Evolutionary conservation across 2,329 filamentous ascomycete species (phyloP).

Genomic region (Monosporascus sp.): DNA sequence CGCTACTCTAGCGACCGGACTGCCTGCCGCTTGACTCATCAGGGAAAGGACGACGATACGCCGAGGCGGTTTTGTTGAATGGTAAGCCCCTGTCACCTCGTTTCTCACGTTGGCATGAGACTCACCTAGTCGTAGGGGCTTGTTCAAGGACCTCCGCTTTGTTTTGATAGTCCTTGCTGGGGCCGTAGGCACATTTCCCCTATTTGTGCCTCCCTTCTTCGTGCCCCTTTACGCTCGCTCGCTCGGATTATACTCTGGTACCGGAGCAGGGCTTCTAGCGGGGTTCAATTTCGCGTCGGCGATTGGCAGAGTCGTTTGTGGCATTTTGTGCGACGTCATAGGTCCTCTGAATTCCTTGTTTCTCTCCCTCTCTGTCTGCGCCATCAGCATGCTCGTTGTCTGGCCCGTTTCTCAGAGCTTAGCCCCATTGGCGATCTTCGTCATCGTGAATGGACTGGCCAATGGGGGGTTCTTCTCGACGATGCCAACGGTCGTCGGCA

Average conservation of each 20-base stretch:
- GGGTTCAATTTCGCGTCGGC: conserved; percentile 58
- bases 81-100: conserved; percentile 27
- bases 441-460: conserved; percentile 52
- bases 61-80: conserved; percentile 41
- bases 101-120: background rate
- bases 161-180: conserved; percentile 47
- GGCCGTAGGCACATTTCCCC: conserved; percentile 52
- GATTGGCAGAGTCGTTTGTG: conserved; percentile 49
- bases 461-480: conserved; percentile 61
- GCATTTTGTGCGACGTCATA: conserved; percentile 47
- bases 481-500: conserved; percentile 58
- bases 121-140: background rate
- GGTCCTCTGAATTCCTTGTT: conserved; percentile 53
- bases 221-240: conserved; percentile 53
- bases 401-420: conserved; percentile 55
- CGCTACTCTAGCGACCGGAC: conserved; percentile 45
- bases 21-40: conserved; percentile 51
- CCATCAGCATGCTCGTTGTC: conserved; percentile 53
- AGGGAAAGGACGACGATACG: conserved; percentile 39
- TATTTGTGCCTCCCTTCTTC: conserved; percentile 49
- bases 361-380: conserved; percentile 44
- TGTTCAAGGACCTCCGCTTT: conserved; percentile 40
- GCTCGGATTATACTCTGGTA: conserved; percentile 46
- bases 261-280: conserved; percentile 53
- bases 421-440: conserved; percentile 50